Conservation (phyloP, 129 eudicot species). For the Rutidosis leptorrhynchoides region DNA sequence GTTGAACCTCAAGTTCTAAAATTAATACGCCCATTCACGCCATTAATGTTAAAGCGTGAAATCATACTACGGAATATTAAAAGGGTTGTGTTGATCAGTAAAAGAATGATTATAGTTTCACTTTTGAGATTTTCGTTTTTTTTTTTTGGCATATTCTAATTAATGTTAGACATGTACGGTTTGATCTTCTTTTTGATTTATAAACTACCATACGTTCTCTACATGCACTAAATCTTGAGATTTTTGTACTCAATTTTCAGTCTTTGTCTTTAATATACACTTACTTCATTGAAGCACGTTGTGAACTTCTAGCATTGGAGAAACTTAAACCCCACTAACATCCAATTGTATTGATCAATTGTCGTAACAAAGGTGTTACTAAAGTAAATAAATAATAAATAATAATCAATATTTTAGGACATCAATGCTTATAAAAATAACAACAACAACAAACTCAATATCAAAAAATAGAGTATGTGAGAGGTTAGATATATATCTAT, state of each 20-base stretch:
- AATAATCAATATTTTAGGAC: too few relatives aligned
- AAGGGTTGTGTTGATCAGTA: not conserved
- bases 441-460: too few relatives aligned
- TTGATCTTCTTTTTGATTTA: not conserved
- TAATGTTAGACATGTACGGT: not conserved
- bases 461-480: too few relatives aligned
- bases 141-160: not conserved
- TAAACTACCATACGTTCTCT: too few relatives aligned
- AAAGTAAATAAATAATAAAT: conserved; percentile 62
- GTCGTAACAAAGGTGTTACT: conserved; percentile 74
- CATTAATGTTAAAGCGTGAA: conserved; percentile 22
- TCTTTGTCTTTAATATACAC: too few relatives aligned
- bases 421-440: too few relatives aligned
- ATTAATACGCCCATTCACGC: conserved; percentile 3
- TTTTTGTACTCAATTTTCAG: not conserved
- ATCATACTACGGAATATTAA: not conserved
- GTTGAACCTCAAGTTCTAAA: conserved; percentile 8
- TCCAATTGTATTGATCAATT: too few relatives aligned
- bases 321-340: too few relatives aligned
- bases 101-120: not conserved
- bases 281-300: not conserved
- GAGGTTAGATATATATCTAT: too few relatives aligned
- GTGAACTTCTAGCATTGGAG: not conserved
- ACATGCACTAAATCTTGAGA: not conserved
- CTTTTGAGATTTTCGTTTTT: not conserved